A percentile compares a stretch with the other conserved stretches of the same genome.
These are phyloP conservation scores for Blastosporella zonata DNA, from an alignment of 1,284 basidiomycete genomes.

Conservation along the genomic window DNA sequence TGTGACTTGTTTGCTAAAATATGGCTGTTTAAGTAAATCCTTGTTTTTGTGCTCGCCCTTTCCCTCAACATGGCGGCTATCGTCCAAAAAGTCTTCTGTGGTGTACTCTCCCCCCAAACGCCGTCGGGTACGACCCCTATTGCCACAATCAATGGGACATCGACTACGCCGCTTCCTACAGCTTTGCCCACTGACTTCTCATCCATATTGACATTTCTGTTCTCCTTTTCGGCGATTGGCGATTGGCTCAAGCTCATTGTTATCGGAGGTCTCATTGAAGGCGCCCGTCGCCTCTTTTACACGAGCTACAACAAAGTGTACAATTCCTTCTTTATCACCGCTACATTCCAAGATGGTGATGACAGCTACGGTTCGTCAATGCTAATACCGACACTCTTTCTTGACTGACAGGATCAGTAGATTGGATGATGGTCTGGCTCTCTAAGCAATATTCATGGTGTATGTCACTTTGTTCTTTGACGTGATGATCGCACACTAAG, in stretches of 20 bases:
- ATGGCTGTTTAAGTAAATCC: no score
- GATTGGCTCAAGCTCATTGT: constrained; percentile 65
- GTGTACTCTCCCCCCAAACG: neutral
- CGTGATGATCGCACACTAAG: neutral
- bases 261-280: constrained; percentile 60
- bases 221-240: constrained; percentile 50
- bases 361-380: constrained; percentile 48
- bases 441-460: constrained; percentile 50
- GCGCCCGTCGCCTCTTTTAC: constrained; percentile 43
- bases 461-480: constrained; percentile 18
- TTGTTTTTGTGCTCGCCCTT: neutral
- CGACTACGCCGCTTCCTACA: neutral
- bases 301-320: constrained; percentile 42
- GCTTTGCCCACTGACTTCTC: constrained; percentile 23
- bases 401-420: constrained; percentile 24
- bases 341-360: constrained; percentile 58
- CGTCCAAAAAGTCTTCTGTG: constrained; percentile 15
- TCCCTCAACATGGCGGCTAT: constrained; percentile 9
- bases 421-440: constrained; percentile 65
- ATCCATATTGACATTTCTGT: constrained; percentile 37
- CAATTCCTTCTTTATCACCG: constrained; percentile 60
- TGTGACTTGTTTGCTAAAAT: no score
- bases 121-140: neutral
- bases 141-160: neutral
- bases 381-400: neutral